Evolutionary conservation across 2,329 filamentous ascomycete genomes (phyloP), one percentile per base, ranked within the genome.

Genomic region (Pseudogymnoascus sp.): DNA sequence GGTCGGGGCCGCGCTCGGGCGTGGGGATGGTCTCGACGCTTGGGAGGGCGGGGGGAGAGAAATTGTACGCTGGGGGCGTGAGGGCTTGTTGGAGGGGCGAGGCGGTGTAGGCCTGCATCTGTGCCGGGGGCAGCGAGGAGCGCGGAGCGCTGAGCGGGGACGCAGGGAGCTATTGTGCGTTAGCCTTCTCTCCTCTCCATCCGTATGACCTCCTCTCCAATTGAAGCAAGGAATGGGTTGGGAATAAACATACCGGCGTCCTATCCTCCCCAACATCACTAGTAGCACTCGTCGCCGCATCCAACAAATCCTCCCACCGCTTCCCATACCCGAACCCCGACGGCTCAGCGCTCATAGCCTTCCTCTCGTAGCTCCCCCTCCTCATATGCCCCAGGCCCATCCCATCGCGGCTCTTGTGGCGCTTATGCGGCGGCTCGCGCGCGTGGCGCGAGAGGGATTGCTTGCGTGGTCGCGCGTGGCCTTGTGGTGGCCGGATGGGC

Each of bases 261-360:
- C 93, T 85, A 75, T 96, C 93, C 72, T 93, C 92, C 74, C 96
- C 91, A 72, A 95, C 83, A 70, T 88, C 93, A 77, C 96, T 93
- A 2, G 91, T 96, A 29, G 93, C 92, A 66, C 91, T 96, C 33
- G 93, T 92, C 62, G 90, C 93, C 61, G 93, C 93, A 76, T 97
- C 93, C 68, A 97, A 96, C 65, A 97, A 82, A 75, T 97, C 93
- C 76, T 96, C 91, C 95, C 93, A 97, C 71, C 93, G 84, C 78
- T 95, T 96, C 68, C 91, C 92, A 76, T 90, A 86, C 59, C 83
- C 79, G 70, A 82, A 84, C 64, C 68, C 86, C 63, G 88, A 84
- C 23, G 93, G 92, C 75, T 97, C 93, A 44, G 90, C 90, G 15
- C 91, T 96, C 68, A 90, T 84, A 63, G 91, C 90, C 77, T 96